phyloP scores from a whole-genome alignment of 257 asterid species.

The Solanum rostratum region DNA sequence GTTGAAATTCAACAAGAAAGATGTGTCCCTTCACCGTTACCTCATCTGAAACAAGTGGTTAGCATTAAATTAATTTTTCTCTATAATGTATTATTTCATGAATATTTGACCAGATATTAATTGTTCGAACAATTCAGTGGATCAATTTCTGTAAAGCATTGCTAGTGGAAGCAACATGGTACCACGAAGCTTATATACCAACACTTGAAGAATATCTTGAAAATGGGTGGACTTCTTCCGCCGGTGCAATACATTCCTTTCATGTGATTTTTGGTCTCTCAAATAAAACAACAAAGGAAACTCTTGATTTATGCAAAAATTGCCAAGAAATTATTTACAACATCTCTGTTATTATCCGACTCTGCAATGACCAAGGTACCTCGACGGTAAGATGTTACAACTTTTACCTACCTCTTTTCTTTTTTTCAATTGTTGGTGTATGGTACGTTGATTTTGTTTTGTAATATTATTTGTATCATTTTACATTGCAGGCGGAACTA shows the following conservation, averaged over 20 bases:
- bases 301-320: conserved; percentile 1
- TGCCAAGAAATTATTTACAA: conserved; percentile 21
- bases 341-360: conserved; percentile 36
- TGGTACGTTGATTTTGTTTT: background rate
- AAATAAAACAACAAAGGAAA: background rate
- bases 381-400: conserved; percentile 28
- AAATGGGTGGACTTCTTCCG: conserved; percentile 45
- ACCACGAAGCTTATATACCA: conserved; percentile 25
- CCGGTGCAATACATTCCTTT: conserved; percentile 33
- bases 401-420: background rate
- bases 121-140: conserved; percentile 27
- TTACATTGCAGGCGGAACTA: conserved; percentile 29
- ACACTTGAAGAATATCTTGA: conserved; percentile 36
- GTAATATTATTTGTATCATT: background rate
- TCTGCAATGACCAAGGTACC: conserved; percentile 54
- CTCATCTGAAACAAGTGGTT: conserved; percentile 27
- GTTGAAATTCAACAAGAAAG: conserved; percentile 25
- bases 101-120: background rate
- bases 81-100: background rate
- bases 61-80: background rate
- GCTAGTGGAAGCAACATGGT: conserved; percentile 46
- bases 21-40: conserved; percentile 31
- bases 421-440: background rate
- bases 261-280: conserved; percentile 24
- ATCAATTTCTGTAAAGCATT: conserved; percentile 37